Conservation (phyloP, 495 filamentous ascomycete genomes). For the Ramalina intermedia region DNA sequence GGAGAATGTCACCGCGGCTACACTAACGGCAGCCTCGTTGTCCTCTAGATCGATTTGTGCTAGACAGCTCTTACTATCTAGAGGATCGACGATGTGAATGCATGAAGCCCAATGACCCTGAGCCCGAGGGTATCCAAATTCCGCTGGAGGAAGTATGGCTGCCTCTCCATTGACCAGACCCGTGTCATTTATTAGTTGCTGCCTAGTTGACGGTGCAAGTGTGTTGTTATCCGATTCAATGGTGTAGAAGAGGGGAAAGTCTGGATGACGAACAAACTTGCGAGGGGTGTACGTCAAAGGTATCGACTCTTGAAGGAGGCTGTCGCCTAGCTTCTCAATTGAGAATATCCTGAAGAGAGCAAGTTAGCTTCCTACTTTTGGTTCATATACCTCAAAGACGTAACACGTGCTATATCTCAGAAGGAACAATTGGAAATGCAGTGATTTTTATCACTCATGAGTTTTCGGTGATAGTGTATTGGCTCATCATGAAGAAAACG, state of each 20-base stretch:
- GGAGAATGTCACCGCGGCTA: constrained; percentile 68
- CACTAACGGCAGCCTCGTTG: constrained; percentile 84
- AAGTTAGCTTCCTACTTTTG: constrained; percentile 17
- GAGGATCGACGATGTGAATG: constrained; percentile 76
- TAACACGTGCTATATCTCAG: constrained; percentile 28
- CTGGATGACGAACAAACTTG: constrained; percentile 73
- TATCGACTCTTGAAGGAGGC: constrained; percentile 76
- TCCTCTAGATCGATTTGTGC: constrained; percentile 67
- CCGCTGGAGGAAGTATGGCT: constrained; percentile 53
- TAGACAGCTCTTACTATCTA: constrained; percentile 55
- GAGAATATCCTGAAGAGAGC: constrained; percentile 60
- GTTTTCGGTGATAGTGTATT: constrained; percentile 30
- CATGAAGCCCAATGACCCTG: constrained; percentile 88
- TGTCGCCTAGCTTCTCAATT: constrained; percentile 72
- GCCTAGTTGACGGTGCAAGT: constrained; percentile 57
- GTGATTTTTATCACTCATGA: constrained; percentile 24
- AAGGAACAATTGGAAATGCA: constrained; percentile 66
- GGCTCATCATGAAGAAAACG: constrained; percentile 52
- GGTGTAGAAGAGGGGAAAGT: constrained; percentile 79
- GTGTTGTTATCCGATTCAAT: constrained; percentile 89
- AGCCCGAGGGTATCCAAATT: constrained; percentile 80
- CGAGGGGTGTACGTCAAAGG: constrained; percentile 84
- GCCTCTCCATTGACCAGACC: constrained; percentile 54
- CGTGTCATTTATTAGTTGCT: constrained; percentile 51
- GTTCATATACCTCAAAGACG: background rate